These are phyloP conservation scores for Pleurotus salmoneostramineus DNA, from an alignment of 768 basidiomycete genomes.

Conservation along the genomic window DNA sequence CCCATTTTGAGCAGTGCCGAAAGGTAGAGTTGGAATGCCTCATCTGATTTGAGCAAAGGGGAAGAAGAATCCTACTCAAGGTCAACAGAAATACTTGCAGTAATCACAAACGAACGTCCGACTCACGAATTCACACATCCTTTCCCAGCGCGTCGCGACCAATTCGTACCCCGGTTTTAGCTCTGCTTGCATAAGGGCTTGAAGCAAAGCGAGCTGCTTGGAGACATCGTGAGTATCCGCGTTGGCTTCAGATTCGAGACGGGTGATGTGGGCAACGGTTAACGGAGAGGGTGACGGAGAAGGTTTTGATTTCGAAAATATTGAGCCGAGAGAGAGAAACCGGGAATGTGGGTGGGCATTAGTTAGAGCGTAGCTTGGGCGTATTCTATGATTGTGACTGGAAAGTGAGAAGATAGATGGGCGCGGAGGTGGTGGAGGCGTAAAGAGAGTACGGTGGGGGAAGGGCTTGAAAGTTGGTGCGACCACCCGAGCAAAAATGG, in stretches of 20 bases:
- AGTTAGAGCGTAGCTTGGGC: conserved; percentile 5
- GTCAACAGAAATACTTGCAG: conserved; percentile 7
- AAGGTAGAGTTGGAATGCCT: conserved; percentile 76
- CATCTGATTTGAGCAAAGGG: conserved; percentile 65
- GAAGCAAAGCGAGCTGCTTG: conserved; percentile 68
- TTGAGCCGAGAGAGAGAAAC: conserved; percentile 36
- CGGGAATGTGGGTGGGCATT: conserved; percentile 6
- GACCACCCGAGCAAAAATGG: conserved; percentile 3
- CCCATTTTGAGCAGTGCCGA: conserved; percentile 59
- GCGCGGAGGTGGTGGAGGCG: conserved; percentile 7
- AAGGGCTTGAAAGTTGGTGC: conserved; percentile 12
- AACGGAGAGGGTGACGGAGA: conserved; percentile 52
- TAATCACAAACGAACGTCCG: not conserved
- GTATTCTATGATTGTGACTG: not conserved
- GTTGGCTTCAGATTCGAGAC: conserved; percentile 76
- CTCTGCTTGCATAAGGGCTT: conserved; percentile 61
- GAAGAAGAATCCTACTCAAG: conserved; percentile 56
- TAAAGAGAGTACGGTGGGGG: conserved; percentile 5
- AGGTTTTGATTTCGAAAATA: conserved; percentile 44
- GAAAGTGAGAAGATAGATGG: conserved; percentile 8
- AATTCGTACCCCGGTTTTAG: conserved; percentile 68
- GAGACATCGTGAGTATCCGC: conserved; percentile 62
- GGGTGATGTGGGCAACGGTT: conserved; percentile 66
- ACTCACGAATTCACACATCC: conserved; percentile 80
- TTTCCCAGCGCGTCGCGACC: conserved; percentile 77